Evolutionary conservation across 2,329 filamentous ascomycete species (phyloP), one percentile per base, ranked within the genome.

Genomic region (Ceratocystis albifundus): DNA sequence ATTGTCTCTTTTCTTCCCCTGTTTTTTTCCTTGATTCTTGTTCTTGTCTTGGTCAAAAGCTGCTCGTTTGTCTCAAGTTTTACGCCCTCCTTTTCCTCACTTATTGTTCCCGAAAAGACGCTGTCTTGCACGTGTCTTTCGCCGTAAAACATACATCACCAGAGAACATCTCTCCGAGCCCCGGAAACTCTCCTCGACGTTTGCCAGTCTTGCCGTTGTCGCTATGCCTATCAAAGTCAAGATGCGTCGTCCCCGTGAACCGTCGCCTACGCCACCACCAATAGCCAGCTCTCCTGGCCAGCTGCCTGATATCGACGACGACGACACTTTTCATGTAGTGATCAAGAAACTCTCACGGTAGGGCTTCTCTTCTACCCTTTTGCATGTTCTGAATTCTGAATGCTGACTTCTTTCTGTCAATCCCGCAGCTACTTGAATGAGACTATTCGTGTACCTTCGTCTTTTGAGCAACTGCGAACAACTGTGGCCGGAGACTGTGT

Each of bases 391-490:
- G 22, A 6, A 15, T 41, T n/a, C 22, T 12, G 22, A 6, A 15
- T 57, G 15, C 25, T 64, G 17, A 57, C 65, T 20, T 48, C 46
- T 22, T 48, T 22, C n/a, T 6, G 17, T 5, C 8, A 48, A 55
- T 59, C n/a, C 17, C 36, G 22, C 45, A 88, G 85, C 65, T 88
- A 83, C 72, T 81, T 89, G 69, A 77, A 80, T 67, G 82, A 85
- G 67, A 82, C 82, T 25, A 80, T 90, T 66, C 79, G 81, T 64
- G 76, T 85, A 59, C 86, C 88, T 17, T 83, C 83, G 72, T 87
- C 83, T 15, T 90, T 90, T 75, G 88, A 91, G 72, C 87, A 90
- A 74, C 78, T 90, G 7, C 80, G 87, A 61, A 87, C 85, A 4
- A 87, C 84, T 1, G 79, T 84, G 4, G 83, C 84, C 30, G 85